Conservation (phyloP, 2,329 filamentous ascomycete species). For the Trichoderma lentiforme region DNA sequence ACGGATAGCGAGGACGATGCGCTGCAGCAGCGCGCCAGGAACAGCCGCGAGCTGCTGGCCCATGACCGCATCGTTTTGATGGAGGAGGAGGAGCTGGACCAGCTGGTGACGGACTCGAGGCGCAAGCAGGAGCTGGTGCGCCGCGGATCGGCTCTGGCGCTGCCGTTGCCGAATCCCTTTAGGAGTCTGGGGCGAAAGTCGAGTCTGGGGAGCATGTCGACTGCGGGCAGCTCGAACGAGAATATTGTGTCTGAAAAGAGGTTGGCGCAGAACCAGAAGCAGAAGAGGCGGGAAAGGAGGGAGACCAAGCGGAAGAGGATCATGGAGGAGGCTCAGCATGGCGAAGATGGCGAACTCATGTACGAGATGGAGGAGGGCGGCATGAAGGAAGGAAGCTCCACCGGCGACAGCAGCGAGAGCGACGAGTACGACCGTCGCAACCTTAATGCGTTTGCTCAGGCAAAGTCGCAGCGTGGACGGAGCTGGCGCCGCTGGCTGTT, state of each 20-base stretch:
- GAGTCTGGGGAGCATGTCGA: constrained; percentile 34
- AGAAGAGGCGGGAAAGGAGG: constrained; percentile 47
- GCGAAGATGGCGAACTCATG: constrained; percentile 74
- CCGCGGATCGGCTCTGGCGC: constrained; percentile 46
- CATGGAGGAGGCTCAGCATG: constrained; percentile 52
- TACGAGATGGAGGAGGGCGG: constrained; percentile 86
- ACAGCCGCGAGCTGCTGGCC: constrained; percentile 65
- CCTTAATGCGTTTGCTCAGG: constrained; percentile 46
- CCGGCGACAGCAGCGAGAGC: constrained; percentile 61
- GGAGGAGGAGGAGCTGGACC: constrained; percentile 70
- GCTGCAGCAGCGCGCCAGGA: constrained; percentile 61
- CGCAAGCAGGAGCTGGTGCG: constrained; percentile 49
- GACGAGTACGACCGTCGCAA: constrained; percentile 54
- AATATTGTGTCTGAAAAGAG: constrained; percentile 48
- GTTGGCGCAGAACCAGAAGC: constrained; percentile 28
- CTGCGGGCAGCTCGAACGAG: constrained; percentile 45
- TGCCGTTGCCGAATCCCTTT: constrained; percentile 46
- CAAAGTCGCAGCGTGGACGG: constrained; percentile 48
- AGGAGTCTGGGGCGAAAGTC: constrained; percentile 40
- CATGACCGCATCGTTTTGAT: constrained; percentile 69
- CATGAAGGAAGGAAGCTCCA: constrained; percentile 63
- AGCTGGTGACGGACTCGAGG: constrained; percentile 53
- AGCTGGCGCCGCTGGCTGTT: constrained; percentile 54
- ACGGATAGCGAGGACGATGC: constrained; percentile 75
- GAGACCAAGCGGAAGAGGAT: constrained; percentile 52